Conservation (phyloP, 2,329 filamentous ascomycete genomes). For the Aspergillus ibericus region DNA sequence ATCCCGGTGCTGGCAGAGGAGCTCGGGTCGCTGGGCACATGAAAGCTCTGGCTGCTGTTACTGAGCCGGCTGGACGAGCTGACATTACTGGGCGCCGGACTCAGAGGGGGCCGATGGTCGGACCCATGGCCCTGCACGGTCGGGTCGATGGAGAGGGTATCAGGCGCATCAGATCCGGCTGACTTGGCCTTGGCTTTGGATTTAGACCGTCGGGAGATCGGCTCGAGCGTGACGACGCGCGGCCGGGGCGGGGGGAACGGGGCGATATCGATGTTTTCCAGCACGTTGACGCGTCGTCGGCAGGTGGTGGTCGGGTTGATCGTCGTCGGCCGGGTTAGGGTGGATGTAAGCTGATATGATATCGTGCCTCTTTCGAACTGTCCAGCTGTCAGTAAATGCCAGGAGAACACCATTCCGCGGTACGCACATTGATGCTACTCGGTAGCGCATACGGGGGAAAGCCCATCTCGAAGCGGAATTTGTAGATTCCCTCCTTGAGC, state of each 20-base stretch:
- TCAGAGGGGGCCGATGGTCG: constrained; percentile 44
- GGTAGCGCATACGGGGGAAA: constrained; percentile 62
- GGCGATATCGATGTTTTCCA: constrained; percentile 84
- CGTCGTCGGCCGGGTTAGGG: constrained; percentile 81
- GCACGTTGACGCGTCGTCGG: constrained; percentile 75
- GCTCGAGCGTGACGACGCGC: constrained; percentile 81
- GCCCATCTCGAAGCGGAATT: constrained; percentile 64
- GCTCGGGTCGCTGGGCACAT: constrained; percentile 49
- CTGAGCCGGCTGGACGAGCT: constrained; percentile 71
- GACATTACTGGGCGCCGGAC: constrained; percentile 63
- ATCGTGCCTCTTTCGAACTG: constrained; percentile 96
- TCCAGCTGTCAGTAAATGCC: not conserved
- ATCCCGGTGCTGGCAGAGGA: constrained; percentile 38
- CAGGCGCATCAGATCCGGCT: constrained; percentile 41
- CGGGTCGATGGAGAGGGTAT: constrained; percentile 47
- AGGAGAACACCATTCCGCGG: not conserved
- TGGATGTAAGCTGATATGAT: constrained; percentile 86
- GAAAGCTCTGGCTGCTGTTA: constrained; percentile 61
- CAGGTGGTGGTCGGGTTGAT: constrained; percentile 78
- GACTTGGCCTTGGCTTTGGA: constrained; percentile 56
- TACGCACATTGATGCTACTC: constrained; percentile 90
- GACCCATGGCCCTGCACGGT: constrained; percentile 40
- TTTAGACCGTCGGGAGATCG: constrained; percentile 70
- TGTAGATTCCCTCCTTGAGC: constrained; percentile 63
- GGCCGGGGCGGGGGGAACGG: constrained; percentile 71